A percentile compares a stretch with the other conserved stretches of the same genome.
Conservation (phyloP, 2,329 filamentous ascomycete genomes). For the Coniella vitis region DNA sequence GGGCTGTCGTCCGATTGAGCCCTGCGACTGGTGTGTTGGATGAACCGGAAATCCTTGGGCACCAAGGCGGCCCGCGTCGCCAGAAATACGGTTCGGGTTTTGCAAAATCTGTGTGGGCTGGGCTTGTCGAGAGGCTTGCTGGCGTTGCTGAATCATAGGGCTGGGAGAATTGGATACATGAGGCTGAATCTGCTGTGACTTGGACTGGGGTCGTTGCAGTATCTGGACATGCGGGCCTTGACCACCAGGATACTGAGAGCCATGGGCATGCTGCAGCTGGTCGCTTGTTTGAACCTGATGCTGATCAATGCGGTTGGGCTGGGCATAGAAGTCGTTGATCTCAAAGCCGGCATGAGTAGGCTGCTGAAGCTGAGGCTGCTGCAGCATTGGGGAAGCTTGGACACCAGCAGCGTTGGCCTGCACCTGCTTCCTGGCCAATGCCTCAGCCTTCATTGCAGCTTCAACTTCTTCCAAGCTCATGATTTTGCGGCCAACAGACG, state of each 20-base stretch:
- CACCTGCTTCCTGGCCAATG: constrained; percentile 51
- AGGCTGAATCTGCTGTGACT: constrained; percentile 28
- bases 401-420: constrained; percentile 27
- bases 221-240: constrained; percentile 48
- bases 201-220: constrained; percentile 45
- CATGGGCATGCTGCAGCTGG: constrained; percentile 23
- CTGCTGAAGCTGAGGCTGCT: constrained; percentile 15
- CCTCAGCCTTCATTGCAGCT: constrained; percentile 66
- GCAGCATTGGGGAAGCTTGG: constrained; percentile 24
- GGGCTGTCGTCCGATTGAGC: constrained; percentile 52
- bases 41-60: constrained; percentile 23
- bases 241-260: constrained; percentile 22
- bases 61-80: constrained; percentile 35
- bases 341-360: constrained; percentile 13
- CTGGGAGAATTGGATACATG: constrained; percentile 22
- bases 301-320: constrained; percentile 10
- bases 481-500: constrained; percentile 59
- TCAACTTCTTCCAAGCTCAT: constrained; percentile 97
- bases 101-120: constrained; percentile 72
- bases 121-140: constrained; percentile 25
- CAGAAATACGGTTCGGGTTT: constrained; percentile 62
- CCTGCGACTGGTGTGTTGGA: constrained; percentile 36
- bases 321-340: constrained; percentile 11
- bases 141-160: constrained; percentile 21
- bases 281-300: constrained; percentile 19